Evolutionary conservation across 306 rosid species (phyloP).

Genomic region (Prosopis cineraria): DNA sequence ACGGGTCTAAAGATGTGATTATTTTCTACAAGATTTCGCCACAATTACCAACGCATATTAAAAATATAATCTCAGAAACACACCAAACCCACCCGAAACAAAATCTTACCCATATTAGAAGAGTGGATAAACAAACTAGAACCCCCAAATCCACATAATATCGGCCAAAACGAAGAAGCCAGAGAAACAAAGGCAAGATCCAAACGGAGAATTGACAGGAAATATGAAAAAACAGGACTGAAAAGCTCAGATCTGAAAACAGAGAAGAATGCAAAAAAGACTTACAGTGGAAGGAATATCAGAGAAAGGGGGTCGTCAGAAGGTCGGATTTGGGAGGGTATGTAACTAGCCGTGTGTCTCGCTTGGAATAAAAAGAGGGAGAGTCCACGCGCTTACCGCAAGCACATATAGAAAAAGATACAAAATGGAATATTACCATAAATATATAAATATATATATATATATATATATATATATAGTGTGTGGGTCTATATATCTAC

Average conservation of each 20-base stretch:
- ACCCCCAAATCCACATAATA: background rate
- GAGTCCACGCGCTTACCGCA: background rate
- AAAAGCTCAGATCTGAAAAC: slow-evolving; percentile 23
- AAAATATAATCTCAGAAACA: background rate
- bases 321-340: background rate
- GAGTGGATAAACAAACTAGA: background rate
- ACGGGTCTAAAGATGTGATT: background rate
- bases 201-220: background rate
- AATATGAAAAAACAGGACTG: background rate
- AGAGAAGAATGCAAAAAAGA: background rate
- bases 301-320: background rate
- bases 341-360: background rate
- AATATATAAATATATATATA: too few species aligned
- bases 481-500: too few species aligned
- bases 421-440: background rate
- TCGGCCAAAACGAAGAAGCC: background rate
- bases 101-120: background rate
- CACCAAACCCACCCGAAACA: slow-evolving; percentile 1
- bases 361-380: background rate
- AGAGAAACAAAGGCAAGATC: background rate
- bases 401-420: background rate
- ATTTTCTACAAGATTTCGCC: background rate
- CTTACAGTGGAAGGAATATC: background rate
- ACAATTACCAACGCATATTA: background rate
- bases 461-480: too few species aligned